Evolutionary conservation across 371 early-diverging fungal genomes (phyloP), one percentile per base, ranked within the genome.

Genomic region (Actinomucor elegans): DNA sequence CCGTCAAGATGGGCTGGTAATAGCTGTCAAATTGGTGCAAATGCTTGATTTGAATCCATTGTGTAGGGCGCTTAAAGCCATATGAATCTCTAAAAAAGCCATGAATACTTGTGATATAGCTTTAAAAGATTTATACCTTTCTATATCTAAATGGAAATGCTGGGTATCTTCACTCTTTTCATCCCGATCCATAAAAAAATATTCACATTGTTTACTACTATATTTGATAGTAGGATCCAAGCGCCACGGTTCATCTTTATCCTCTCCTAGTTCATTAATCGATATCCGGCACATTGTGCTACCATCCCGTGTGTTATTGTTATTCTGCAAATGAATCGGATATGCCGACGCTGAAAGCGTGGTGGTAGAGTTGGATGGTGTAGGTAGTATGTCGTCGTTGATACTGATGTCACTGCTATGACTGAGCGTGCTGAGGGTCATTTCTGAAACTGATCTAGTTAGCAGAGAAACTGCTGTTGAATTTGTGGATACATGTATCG

Each of bases 1-100:
- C 55, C 33, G 69, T 71, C 42, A 77, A 59, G 34, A 81, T 72
- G 17, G 73, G 72, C 40, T 75, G 64, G 52, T 86, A 85, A 7
- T 66, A 53, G 2, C 52, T 45, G 40, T 85, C 85, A 62, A 85
- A 83, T 35, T 74, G 63, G 18, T 67, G 61, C 41, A 81, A 66
- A 23, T 79, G 69, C 12, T 66, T n/a, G 62, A 53, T 2, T 68
- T 66, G 20, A 12, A 84, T 57, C 79, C 81, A 82, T 58, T 81
- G 80, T 11, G 76, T 73, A 21, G 77, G 73, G 34, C 75, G 73
- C 52, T 71, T 79, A 62, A 88, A 88, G 11, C 88, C 88, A 56
- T 86, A 88, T 20, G 63, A 60, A 56, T 88, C 88, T 31, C 85
- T 77, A 20, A 3, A 32, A 8, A 20, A 21, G 14, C 12, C 10